phyloP scores from a whole-genome alignment of 2,329 filamentous ascomycete species.

The Alternaria viburni region DNA sequence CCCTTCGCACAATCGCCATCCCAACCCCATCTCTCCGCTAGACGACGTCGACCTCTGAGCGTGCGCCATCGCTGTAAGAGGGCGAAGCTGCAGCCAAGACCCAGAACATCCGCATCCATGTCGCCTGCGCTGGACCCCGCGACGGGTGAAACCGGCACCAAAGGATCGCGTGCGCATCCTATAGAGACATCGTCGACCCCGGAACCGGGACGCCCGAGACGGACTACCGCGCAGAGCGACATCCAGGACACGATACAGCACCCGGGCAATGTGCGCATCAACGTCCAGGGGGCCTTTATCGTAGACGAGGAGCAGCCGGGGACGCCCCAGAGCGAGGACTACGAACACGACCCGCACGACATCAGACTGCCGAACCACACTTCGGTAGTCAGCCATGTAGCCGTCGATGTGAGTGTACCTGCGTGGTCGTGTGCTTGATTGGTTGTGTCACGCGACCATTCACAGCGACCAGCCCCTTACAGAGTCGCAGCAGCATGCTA shows the following conservation, averaged over 20 bases:
- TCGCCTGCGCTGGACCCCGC: slow-evolving; percentile 38
- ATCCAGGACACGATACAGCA: slow-evolving; percentile 62
- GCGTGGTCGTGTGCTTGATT: slow-evolving; percentile 19
- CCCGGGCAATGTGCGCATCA: slow-evolving; percentile 82
- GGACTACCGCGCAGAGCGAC: slow-evolving; percentile 46
- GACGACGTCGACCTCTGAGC: slow-evolving; percentile 26
- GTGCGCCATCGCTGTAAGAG: slow-evolving; percentile 42
- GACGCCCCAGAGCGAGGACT: slow-evolving; percentile 59
- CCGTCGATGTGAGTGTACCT: slow-evolving; percentile 77
- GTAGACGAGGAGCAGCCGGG: slow-evolving; percentile 72
- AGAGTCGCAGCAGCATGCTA: slow-evolving; percentile 15
- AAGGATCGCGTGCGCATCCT: slow-evolving; percentile 21
- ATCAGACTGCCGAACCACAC: slow-evolving; percentile 97
- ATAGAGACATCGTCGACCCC: slow-evolving; percentile 24
- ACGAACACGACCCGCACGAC: slow-evolving; percentile 81
- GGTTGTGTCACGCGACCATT: slow-evolving; percentile 21
- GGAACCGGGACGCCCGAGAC: slow-evolving; percentile 31
- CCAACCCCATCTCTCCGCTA: slow-evolving; percentile 21
- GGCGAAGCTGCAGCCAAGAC: slow-evolving; percentile 47
- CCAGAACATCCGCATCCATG: slow-evolving; percentile 37
- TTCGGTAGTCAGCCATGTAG: slow-evolving; percentile 93
- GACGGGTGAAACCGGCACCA: slow-evolving; percentile 40
- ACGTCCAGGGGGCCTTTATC: slow-evolving; percentile 95
- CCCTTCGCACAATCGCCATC: slow-evolving; percentile 26
- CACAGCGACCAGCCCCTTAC: background rate